phyloP scores from a whole-genome alignment of 352 stramenopile species.

The Nothophytophthora sp. region DNA sequence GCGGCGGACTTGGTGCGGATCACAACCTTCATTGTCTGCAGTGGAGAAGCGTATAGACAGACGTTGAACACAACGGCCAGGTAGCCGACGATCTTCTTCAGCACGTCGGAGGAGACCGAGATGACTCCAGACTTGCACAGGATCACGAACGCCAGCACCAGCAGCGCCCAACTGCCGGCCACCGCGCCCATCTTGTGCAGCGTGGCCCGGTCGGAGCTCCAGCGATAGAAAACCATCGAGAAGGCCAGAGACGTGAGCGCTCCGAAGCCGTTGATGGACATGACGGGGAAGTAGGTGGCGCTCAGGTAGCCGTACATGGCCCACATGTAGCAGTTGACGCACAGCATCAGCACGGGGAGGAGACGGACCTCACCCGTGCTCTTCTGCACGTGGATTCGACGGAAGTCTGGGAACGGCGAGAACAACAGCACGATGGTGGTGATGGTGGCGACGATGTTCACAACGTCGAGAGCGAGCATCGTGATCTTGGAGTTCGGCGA shows the following conservation, averaged over 20 bases:
- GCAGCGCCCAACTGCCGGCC: neutral
- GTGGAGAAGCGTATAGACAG: conserved; percentile 24
- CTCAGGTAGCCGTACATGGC: conserved; percentile 27
- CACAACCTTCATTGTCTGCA: conserved; percentile 32
- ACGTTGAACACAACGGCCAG: conserved; percentile 26
- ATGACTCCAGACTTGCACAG: conserved; percentile 18
- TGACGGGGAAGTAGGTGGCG: conserved; percentile 27
- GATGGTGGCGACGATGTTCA: conserved; percentile 22
- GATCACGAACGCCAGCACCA: conserved; percentile 15
- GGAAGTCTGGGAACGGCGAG: conserved; percentile 28
- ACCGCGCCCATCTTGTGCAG: conserved; percentile 19
- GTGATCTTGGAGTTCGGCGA: neutral
- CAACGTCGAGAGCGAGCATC: conserved; percentile 19
- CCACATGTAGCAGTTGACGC: conserved; percentile 37
- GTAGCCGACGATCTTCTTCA: conserved; percentile 33
- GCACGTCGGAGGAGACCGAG: conserved; percentile 5
- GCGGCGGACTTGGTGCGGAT: conserved; percentile 28
- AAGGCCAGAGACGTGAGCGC: conserved; percentile 28
- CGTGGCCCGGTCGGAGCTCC: conserved; percentile 12
- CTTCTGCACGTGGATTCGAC: conserved; percentile 28
- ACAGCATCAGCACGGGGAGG: conserved; percentile 27
- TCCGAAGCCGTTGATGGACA: conserved; percentile 29
- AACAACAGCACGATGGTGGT: conserved; percentile 27
- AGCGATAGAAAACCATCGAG: conserved; percentile 31
- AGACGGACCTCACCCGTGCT: conserved; percentile 28